phyloP scores from a whole-genome alignment of 306 rosid species.

The Adenanthera pavonina region DNA sequence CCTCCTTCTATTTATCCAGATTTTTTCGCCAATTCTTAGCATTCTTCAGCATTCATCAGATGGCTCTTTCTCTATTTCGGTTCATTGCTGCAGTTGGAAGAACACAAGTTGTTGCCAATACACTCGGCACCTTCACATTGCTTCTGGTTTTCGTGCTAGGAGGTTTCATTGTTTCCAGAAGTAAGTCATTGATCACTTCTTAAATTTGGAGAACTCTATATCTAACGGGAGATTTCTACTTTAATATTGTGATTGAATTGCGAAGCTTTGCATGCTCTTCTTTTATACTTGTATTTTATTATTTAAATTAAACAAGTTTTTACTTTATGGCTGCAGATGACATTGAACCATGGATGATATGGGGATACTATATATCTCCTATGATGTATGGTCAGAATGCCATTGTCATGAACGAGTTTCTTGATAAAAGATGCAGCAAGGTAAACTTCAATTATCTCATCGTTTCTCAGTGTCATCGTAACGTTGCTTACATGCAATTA shows the following conservation, averaged over 20 bases:
- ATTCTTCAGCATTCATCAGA: conserved; percentile 63
- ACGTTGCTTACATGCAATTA: not conserved
- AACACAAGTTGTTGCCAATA: conserved; percentile 55
- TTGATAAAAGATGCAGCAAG: conserved; percentile 75
- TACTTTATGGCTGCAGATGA: conserved; percentile 53
- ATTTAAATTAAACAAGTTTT: not conserved
- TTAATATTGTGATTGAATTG: not conserved
- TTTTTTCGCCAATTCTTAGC: conserved; percentile 63
- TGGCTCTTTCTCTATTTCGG: conserved; percentile 70
- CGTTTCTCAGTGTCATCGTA: conserved; percentile 4
- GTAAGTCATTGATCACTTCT: conserved; percentile 41
- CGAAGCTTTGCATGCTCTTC: not conserved
- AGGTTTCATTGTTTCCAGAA: conserved; percentile 63
- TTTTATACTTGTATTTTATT: not conserved
- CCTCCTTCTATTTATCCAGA: conserved; percentile 41
- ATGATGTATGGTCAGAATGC: conserved; percentile 95
- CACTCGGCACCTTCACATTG: conserved; percentile 54
- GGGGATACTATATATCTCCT: conserved; percentile 83
- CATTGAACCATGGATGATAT: conserved; percentile 69
- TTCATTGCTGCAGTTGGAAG: conserved; percentile 64
- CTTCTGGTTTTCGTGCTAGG: conserved; percentile 61
- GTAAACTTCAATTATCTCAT: conserved; percentile 46
- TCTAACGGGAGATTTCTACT: not conserved
- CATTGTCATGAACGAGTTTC: conserved; percentile 75
- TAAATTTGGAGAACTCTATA: not conserved